phyloP scores from a whole-genome alignment of 495 filamentous ascomycete species.

The Filosporella fistucella region DNA sequence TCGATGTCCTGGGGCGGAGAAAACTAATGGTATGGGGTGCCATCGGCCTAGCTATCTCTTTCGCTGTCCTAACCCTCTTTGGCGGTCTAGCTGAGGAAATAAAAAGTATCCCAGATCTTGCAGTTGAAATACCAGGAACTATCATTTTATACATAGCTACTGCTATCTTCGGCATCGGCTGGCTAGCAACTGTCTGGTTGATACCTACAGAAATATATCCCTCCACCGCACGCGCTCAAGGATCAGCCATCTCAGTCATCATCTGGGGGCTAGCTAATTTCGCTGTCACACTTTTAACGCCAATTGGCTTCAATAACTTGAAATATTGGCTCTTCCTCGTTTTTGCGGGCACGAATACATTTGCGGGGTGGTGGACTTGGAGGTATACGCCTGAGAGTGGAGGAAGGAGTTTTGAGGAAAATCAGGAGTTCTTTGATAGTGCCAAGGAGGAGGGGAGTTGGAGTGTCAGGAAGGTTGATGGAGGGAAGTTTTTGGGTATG shows the following conservation, averaged over 20 bases:
- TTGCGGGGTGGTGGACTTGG: slow-evolving; percentile 49
- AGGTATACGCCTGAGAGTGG: slow-evolving; percentile 47
- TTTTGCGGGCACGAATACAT: slow-evolving; percentile 45
- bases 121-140: slow-evolving; percentile 39
- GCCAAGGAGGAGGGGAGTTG: slow-evolving; percentile 41
- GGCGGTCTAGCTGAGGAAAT: slow-evolving; percentile 29
- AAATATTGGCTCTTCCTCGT: slow-evolving; percentile 51
- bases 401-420: slow-evolving; percentile 50
- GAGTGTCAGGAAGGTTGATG: slow-evolving; percentile 40
- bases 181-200: slow-evolving; percentile 51
- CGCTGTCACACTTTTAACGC: slow-evolving; percentile 47
- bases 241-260: slow-evolving; percentile 46
- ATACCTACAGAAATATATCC: slow-evolving; percentile 58
- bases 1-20: slow-evolving; percentile 49
- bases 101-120: slow-evolving; percentile 26
- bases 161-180: slow-evolving; percentile 52
- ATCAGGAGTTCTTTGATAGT: slow-evolving; percentile 48
- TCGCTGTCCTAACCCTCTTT: slow-evolving; percentile 40
- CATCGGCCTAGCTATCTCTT: slow-evolving; percentile 36
- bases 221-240: slow-evolving; percentile 46
- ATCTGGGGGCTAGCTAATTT: slow-evolving; percentile 57
- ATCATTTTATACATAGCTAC: slow-evolving; percentile 45
- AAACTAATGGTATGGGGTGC: slow-evolving; percentile 45
- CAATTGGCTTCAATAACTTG: slow-evolving; percentile 52
- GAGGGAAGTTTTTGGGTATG: slow-evolving; percentile 41